Base-by-base conservation (phyloP, 108 stramenopile species). In the Fistulifera solaris region DNA sequence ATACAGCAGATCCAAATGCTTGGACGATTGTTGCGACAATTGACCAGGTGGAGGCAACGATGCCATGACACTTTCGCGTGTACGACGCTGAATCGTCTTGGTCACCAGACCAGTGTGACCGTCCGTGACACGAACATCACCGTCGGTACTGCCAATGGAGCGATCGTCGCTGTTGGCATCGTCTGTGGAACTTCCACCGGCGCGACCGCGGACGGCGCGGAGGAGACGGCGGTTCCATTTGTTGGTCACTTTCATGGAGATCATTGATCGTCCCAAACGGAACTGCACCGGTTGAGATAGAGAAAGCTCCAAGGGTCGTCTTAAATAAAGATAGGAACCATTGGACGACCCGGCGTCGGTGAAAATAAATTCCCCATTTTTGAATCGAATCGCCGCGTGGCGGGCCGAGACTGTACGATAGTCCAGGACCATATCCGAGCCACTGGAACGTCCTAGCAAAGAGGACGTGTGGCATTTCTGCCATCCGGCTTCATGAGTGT, bases 361-460 rank as follows among this genome's bases (percentile, higher is more conserved):
- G 61, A 94, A 89, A 35, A 86, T 52, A 38, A 94, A 94, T 63
- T 94, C 83, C 12, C 94, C 94, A 70, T 92, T 89, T 66, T 90
- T 88, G 58, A 92, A 85, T 0, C 87, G 75, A 52, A 93, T 87
- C 2, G 78, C 72, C 11, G 94, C 90, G 63, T 95, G 94, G 45
- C 84, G 84, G 24, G 90, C 89, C 6, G 81, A 84, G 8, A 95
- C 88, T 11, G 94, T 95, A 25, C 90, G 76, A 62, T 98, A 96
- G 68, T 98, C 95, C 59, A 98, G 70, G 7, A 96, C 91, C 95
- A 98, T 98, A 53, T 94, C 93, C 38, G 91, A 93, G 35, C 79
- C 87, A 38, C 85, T 81, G 23, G 94, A 95, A 40, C 96, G 79
- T n/a, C 96, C 96, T 49, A 98, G 68, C n/a, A 90, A 66, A 98